Evolutionary conservation across 2,329 filamentous ascomycete genomes (phyloP).

Genomic region (Fusarium gaditjirri): DNA sequence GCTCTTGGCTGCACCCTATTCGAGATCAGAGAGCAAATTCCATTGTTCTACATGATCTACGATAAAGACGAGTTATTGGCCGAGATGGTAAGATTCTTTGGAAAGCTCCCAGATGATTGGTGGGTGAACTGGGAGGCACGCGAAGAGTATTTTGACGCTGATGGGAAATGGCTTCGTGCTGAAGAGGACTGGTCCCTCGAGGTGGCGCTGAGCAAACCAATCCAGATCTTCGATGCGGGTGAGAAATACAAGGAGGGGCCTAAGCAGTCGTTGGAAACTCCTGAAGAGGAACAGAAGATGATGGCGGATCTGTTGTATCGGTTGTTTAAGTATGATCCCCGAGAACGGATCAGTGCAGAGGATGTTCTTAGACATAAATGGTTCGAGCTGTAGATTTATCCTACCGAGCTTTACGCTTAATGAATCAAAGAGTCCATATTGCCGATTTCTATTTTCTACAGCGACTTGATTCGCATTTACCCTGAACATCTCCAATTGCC

Average conservation of each 20-base stretch:
- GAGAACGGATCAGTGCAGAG: constrained; percentile 22
- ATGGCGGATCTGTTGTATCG: constrained; percentile 42
- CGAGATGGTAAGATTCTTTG: constrained; percentile 45
- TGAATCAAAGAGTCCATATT: too few species aligned
- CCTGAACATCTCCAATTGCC: fast-evolving
- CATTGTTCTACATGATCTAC: constrained; percentile 45
- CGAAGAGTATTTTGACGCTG: constrained; percentile 34
- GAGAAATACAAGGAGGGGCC: background rate
- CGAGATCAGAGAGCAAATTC: constrained; percentile 46
- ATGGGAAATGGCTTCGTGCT: constrained; percentile 12
- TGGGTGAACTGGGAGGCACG: constrained; percentile 46
- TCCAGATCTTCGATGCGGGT: background rate
- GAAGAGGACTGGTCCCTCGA: constrained; percentile 10
- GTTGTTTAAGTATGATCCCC: constrained; percentile 34
- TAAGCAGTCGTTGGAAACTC: background rate
- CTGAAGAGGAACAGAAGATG: constrained; percentile 32
- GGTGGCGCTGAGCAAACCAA: constrained; percentile 1
- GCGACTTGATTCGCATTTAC: background rate
- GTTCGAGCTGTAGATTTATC: constrained; percentile 22
- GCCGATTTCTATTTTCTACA: too few species aligned
- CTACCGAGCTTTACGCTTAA: too few species aligned
- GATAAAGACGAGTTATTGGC: constrained; percentile 45
- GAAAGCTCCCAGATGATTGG: constrained; percentile 47
- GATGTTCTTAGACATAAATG: constrained; percentile 38
- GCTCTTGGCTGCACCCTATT: constrained; percentile 49